A percentile compares a stretch with the other conserved stretches of the same genome.
These are phyloP conservation scores for Myotisia sp. DNA, from an alignment of 2,329 filamentous ascomycete genomes.

Conservation along the genomic window DNA sequence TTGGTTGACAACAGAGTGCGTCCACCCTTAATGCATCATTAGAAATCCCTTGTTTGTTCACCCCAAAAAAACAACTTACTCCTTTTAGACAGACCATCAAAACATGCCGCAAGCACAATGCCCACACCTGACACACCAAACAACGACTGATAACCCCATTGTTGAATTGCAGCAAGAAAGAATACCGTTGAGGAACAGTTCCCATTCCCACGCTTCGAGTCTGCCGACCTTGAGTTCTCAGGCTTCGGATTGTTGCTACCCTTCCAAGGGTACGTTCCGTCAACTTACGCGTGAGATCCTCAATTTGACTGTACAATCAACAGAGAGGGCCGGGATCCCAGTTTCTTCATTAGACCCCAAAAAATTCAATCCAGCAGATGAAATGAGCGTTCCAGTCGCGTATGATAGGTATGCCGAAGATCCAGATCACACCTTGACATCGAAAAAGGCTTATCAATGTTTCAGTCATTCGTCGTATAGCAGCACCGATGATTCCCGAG, in stretches of 20 bases:
- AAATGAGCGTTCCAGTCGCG: conserved; percentile 19
- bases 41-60: too few relatives aligned
- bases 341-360: conserved; percentile 9
- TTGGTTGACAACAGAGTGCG: too few relatives aligned
- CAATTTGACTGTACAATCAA: conserved; percentile 9
- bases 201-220: conserved; percentile 5
- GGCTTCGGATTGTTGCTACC: conserved; percentile 1
- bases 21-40: too few relatives aligned
- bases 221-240: neutral
- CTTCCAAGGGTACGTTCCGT: conserved; percentile 9
- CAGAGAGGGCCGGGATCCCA: conserved; percentile 4
- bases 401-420: conserved; percentile 16
- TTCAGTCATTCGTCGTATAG: conserved; percentile 15
- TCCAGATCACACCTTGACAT: conserved; percentile 8
- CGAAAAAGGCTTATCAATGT: neutral
- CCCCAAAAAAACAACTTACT: too few relatives aligned
- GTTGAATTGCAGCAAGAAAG: neutral
- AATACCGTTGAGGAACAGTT: conserved; percentile 1
- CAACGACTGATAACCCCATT: neutral
- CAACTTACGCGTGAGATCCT: conserved; percentile 13
- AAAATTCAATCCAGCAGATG: conserved; percentile 13
- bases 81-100: too few relatives aligned
- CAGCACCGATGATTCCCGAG: conserved; percentile 17
- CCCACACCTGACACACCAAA: too few relatives aligned
- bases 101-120: conserved; percentile 3